Percentiles rank a stretch among this genome's conserved stretches.
These are phyloP conservation scores for Nicotiana tabacum DNA, from an alignment of 257 asterid species.

Conservation along the genomic window DNA sequence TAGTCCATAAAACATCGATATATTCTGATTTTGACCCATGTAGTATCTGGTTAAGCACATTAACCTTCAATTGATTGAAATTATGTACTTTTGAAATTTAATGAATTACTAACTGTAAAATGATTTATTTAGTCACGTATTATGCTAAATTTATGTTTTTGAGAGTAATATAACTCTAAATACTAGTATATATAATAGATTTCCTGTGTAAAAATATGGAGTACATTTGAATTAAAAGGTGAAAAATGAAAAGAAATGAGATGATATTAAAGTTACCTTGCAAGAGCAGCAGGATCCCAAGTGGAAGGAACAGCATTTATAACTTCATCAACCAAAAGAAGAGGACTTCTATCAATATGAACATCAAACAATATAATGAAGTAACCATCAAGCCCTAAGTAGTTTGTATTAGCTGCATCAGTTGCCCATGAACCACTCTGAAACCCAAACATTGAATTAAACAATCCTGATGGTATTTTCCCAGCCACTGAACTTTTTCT, in stretches of 20 bases:
- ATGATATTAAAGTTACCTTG: constrained; percentile 40
- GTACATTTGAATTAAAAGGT: too few species aligned
- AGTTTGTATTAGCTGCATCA: constrained; percentile 60
- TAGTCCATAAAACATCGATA: not conserved
- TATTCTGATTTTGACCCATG: not conserved
- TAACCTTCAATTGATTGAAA: not conserved
- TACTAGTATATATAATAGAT: too few species aligned
- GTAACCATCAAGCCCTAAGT: constrained; percentile 72
- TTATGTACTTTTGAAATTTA: not conserved
- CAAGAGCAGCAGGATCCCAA: constrained; percentile 94
- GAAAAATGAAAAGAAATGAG: not conserved
- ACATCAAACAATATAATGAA: constrained; percentile 52
- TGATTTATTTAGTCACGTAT: not conserved
- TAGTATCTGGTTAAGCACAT: not conserved
- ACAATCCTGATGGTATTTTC: constrained; percentile 79
- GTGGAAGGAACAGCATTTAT: constrained; percentile 67
- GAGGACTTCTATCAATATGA: constrained; percentile 65
- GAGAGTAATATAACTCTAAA: too few species aligned
- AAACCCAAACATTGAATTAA: constrained; percentile 86
- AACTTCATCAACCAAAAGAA: constrained; percentile 59
- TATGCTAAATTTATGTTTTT: not conserved
- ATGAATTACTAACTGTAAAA: not conserved
- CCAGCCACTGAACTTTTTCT: constrained; percentile 64
- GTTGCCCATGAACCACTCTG: constrained; percentile 74
- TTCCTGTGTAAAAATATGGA: too few species aligned